Conservation (phyloP, 805 yeast species). For the Sungouiozyma ichnusensis region DNA sequence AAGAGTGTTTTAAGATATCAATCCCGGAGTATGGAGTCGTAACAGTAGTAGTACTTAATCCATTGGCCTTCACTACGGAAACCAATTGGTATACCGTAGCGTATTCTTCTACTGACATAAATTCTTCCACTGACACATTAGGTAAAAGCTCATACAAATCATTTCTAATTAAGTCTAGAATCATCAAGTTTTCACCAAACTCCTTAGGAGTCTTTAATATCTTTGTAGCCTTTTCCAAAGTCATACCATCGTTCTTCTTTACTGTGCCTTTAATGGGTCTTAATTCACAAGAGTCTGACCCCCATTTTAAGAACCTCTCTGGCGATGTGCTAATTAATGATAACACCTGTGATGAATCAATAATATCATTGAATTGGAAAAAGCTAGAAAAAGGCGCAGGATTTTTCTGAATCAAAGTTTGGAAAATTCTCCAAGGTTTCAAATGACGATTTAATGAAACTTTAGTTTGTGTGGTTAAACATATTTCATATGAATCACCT, state of each 20-base stretch:
- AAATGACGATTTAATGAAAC: constrained; percentile 41
- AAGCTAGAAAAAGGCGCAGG: constrained; percentile 91
- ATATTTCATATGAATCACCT: constrained; percentile 91
- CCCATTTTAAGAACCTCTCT: constrained; percentile 85
- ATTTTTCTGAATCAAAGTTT: constrained; percentile 55
- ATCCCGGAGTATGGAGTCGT: constrained; percentile 44
- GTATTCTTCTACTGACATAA: constrained; percentile 91
- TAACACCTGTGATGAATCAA: constrained; percentile 37
- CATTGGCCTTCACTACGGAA: constrained; percentile 67
- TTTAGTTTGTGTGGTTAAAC: constrained; percentile 70
- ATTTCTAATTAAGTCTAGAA: constrained; percentile 89
- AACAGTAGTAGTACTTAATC: constrained; percentile 5
- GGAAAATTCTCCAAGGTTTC: constrained; percentile 71
- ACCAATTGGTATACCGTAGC: constrained; percentile 85
- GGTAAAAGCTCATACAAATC: constrained; percentile 64
- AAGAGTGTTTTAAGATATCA: constrained; percentile 63
- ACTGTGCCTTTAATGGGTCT: constrained; percentile 97
- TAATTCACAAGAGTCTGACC: constrained; percentile 51
- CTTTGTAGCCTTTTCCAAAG: constrained; percentile 46
- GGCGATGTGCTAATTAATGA: constrained; percentile 82
- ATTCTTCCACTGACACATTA: constrained; percentile 57
- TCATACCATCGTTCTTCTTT: constrained; percentile 46
- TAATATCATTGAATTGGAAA: constrained; percentile 42
- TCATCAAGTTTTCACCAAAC: constrained; percentile 92
- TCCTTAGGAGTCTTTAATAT: constrained; percentile 80